Conservation (phyloP, 495 filamentous ascomycete species). For the Tuber brumale region DNA sequence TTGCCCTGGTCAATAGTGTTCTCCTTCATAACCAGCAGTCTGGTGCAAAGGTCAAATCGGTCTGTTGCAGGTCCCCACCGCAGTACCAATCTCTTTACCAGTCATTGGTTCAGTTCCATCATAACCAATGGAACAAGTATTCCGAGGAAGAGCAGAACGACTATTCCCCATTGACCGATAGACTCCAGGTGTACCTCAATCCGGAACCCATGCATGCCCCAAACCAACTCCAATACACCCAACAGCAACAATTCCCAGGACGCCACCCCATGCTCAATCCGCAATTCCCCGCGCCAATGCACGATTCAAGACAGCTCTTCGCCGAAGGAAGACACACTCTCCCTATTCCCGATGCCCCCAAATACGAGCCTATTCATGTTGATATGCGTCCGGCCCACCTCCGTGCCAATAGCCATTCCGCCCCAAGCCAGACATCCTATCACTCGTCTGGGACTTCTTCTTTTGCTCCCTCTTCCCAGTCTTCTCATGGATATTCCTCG, state of each 20-base stretch:
- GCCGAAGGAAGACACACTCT: slow-evolving; percentile 20
- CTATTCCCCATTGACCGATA: slow-evolving; percentile 33
- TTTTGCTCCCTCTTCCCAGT: slow-evolving; percentile 33
- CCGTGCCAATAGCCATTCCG: slow-evolving; percentile 21
- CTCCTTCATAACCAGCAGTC: slow-evolving; percentile 41
- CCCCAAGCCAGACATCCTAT: slow-evolving; percentile 22
- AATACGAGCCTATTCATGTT: slow-evolving; percentile 25
- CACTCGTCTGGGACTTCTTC: slow-evolving; percentile 34
- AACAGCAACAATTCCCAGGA: slow-evolving; percentile 25
- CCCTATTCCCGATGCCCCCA: slow-evolving; percentile 23
- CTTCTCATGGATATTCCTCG: slow-evolving; percentile 39
- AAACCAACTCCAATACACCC: slow-evolving; percentile 28
- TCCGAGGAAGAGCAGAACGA: slow-evolving; percentile 40
- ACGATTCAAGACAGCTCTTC: slow-evolving; percentile 19
- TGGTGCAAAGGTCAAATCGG: slow-evolving; percentile 33
- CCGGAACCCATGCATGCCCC: slow-evolving; percentile 13
- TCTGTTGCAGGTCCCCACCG: slow-evolving; percentile 38
- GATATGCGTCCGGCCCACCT: slow-evolving; percentile 30
- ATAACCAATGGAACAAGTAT: slow-evolving; percentile 39
- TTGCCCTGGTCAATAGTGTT: slow-evolving; percentile 40
- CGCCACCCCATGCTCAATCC: slow-evolving; percentile 21
- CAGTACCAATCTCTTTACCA: slow-evolving; percentile 39
- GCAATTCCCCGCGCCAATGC: slow-evolving; percentile 14
- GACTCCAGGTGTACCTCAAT: slow-evolving; percentile 32
- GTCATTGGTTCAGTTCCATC: slow-evolving; percentile 36